Evolutionary conservation across 176 grass and related monocot species (phyloP).

Genomic region (Luzula sylvatica): DNA sequence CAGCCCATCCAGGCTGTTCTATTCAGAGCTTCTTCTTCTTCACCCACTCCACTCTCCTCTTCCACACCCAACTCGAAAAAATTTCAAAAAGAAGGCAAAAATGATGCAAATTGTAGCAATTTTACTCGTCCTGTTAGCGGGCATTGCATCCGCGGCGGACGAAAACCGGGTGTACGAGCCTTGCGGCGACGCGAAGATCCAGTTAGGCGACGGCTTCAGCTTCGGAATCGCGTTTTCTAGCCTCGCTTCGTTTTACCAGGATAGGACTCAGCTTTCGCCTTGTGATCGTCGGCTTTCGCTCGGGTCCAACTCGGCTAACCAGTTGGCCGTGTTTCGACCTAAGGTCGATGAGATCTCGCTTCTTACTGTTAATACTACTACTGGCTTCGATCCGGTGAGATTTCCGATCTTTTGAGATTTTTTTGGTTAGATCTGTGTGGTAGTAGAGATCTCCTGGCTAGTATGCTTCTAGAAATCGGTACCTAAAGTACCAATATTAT

Average conservation of each 20-base stretch:
- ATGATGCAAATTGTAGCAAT: not conserved
- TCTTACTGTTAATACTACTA: slow-evolving; percentile 90
- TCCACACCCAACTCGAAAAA: not conserved
- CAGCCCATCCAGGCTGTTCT: slow-evolving; percentile 9
- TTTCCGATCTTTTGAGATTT: not conserved
- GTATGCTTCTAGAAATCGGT: no score
- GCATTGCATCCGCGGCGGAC: slow-evolving; percentile 22
- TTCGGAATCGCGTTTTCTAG: slow-evolving; percentile 72
- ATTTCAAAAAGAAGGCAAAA: not conserved
- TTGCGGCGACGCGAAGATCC: slow-evolving; percentile 71
- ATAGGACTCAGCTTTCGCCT: slow-evolving; percentile 59
- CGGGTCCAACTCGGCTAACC: slow-evolving; percentile 19
- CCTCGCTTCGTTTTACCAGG: slow-evolving; percentile 41
- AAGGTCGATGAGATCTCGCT: slow-evolving; percentile 98
- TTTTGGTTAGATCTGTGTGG: slow-evolving; percentile 13
- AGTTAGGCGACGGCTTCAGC: slow-evolving; percentile 81
- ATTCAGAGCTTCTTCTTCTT: not conserved
- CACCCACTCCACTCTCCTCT: slow-evolving; percentile 12
- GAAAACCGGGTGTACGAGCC: slow-evolving; percentile 57
- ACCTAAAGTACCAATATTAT: no score
- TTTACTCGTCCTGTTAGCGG: not conserved
- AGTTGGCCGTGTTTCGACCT: slow-evolving; percentile 91
- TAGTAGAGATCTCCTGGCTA: not conserved
- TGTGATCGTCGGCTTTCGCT: slow-evolving; percentile 88
- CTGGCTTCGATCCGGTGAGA: slow-evolving; percentile 54